A percentile compares a stretch with the other conserved stretches of the same genome.
phyloP scores from a whole-genome alignment of 139 green algal genomes.

The Closterium sp. region DNA sequence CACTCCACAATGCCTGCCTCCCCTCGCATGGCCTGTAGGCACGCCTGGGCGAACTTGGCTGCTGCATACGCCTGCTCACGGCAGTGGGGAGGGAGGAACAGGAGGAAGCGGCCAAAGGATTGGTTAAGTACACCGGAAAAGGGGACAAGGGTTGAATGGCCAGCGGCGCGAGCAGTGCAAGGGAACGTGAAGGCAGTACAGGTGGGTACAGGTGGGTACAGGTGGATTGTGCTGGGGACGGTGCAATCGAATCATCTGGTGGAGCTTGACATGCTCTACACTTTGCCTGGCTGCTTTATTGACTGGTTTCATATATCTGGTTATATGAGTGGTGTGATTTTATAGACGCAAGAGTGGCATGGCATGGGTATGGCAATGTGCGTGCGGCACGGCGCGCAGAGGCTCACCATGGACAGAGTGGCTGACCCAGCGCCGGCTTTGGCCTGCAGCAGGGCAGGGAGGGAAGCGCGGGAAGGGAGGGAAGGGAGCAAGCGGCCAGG shows the following conservation, averaged over 20 bases:
- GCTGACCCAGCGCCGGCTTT: constrained; percentile 85
- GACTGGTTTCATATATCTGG: no score
- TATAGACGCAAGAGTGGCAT: no score
- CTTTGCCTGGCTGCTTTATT: no score
- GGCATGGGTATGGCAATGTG: no score
- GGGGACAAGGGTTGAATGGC: neutral
- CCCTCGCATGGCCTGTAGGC: constrained; percentile 89
- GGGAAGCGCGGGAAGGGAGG: neutral
- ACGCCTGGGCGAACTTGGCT: constrained; percentile 90
- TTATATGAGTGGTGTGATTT: no score
- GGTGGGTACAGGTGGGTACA: neutral
- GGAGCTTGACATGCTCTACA: no score
- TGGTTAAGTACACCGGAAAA: neutral
- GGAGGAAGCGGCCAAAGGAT: neutral
- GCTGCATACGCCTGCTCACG: constrained; percentile 79
- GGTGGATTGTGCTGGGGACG: no score
- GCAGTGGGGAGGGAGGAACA: neutral
- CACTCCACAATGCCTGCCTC: constrained; percentile 79
- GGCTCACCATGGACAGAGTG: constrained; percentile 89
- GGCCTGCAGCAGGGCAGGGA: constrained; percentile 52
- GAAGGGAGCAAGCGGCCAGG: neutral
- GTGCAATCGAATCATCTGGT: no score
- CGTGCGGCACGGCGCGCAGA: no score
- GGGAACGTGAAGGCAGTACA: neutral
- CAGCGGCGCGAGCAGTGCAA: neutral